phyloP scores from a whole-genome alignment of 1,139 yeast genomes.

The Hanseniaspora uvarum region DNA sequence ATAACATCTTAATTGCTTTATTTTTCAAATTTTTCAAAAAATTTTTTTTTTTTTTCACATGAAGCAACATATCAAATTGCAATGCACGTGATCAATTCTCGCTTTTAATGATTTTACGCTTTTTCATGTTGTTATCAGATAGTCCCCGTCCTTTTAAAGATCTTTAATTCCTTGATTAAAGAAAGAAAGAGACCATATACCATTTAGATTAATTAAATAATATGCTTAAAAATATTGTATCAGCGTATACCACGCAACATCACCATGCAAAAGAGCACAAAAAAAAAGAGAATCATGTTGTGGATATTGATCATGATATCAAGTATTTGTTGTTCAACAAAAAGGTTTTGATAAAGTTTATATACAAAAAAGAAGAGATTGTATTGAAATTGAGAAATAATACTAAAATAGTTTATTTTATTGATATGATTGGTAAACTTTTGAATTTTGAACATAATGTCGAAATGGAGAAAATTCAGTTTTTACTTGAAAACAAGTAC shows the following conservation, averaged over 20 bases:
- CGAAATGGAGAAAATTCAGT: neutral
- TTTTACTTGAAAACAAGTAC: neutral
- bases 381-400: neutral
- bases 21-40: too few relatives aligned
- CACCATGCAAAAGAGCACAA: neutral
- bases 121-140: too few relatives aligned
- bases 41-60: too few relatives aligned
- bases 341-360: neutral
- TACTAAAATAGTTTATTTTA: slow-evolving; percentile 3
- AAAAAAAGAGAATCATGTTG: neutral
- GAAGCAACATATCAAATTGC: too few relatives aligned
- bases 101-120: too few relatives aligned
- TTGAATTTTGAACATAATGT: slow-evolving; percentile 5
- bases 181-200: too few relatives aligned
- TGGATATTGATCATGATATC: slow-evolving; percentile 1
- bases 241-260: neutral
- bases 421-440: slow-evolving; percentile 5
- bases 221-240: slow-evolving; percentile 12
- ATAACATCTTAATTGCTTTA: too few relatives aligned
- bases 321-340: slow-evolving; percentile 1
- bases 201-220: neutral
- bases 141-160: too few relatives aligned
- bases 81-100: too few relatives aligned
- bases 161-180: too few relatives aligned
- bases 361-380: neutral